phyloP scores from a whole-genome alignment of 192 early-diverging fungal genomes.

The Diversispora epigaea region DNA sequence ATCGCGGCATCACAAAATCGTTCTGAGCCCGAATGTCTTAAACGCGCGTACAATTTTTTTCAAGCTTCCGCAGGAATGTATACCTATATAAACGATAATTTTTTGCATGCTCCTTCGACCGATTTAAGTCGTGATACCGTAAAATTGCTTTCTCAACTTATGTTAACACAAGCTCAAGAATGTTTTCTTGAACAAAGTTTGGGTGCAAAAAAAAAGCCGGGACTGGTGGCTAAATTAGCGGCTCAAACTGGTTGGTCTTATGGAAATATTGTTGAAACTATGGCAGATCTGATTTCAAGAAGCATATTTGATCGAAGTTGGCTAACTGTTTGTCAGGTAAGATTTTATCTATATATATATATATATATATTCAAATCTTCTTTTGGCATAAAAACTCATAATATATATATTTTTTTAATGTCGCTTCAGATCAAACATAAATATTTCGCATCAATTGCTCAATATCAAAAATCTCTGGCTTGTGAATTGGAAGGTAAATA shows the following conservation, averaged over 20 bases:
- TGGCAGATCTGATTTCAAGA: slow-evolving; percentile 63
- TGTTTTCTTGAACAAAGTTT: slow-evolving; percentile 84
- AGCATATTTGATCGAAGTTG: slow-evolving; percentile 79
- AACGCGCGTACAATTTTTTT: slow-evolving; percentile 85
- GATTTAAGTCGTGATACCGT: slow-evolving; percentile 91
- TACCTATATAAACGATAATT: slow-evolving; percentile 96
- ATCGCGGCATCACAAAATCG: slow-evolving; percentile 77
- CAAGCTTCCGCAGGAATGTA: slow-evolving; percentile 94
- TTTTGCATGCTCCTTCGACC: slow-evolving; percentile 91
- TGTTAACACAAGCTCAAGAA: slow-evolving; percentile 96
- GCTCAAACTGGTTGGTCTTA: slow-evolving; percentile 79
- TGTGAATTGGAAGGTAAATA: slow-evolving; percentile 78
- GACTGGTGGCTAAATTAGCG: slow-evolving; percentile 87
- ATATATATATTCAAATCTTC: too few species aligned
- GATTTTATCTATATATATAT: too few species aligned
- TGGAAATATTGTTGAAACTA: slow-evolving; percentile 68
- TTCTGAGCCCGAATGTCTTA: slow-evolving; percentile 70
- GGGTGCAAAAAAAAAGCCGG: slow-evolving; percentile 84
- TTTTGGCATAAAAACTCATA: too few species aligned
- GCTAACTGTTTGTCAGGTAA: slow-evolving; percentile 76
- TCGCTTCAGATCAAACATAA: slow-evolving; percentile 77
- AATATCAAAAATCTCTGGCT: slow-evolving; percentile 79
- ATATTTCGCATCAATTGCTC: slow-evolving; percentile 83
- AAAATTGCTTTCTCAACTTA: slow-evolving; percentile 77
- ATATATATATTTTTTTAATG: neutral